phyloP scores from a whole-genome alignment of 2,329 filamentous ascomycete species.

The Cercospora sesami region DNA sequence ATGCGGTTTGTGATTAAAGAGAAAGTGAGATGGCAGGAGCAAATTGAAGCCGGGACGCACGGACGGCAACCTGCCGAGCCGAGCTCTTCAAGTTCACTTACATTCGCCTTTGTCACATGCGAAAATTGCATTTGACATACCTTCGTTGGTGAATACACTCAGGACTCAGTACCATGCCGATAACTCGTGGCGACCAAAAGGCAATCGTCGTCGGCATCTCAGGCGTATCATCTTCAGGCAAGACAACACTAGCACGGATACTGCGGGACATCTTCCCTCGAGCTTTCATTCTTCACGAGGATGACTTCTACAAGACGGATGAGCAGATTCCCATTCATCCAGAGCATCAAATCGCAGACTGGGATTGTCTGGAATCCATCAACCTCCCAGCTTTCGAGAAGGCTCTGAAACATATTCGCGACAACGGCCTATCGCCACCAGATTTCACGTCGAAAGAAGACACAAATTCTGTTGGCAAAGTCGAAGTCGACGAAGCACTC shows the following conservation, averaged over 20 bases:
- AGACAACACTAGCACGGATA: slow-evolving; percentile 86
- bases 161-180: neutral
- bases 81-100: slow-evolving; percentile 9
- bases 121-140: neutral
- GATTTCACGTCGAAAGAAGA: slow-evolving; percentile 59
- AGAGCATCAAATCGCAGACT: slow-evolving; percentile 67
- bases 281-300: slow-evolving; percentile 84
- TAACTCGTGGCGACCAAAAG: slow-evolving; percentile 26
- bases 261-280: slow-evolving; percentile 74
- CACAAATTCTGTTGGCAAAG: slow-evolving; percentile 51
- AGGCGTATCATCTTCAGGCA: slow-evolving; percentile 88
- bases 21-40: slow-evolving; percentile 12
- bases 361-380: slow-evolving; percentile 84
- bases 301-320: slow-evolving; percentile 92
- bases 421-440: slow-evolving; percentile 62
- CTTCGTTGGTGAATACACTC: neutral
- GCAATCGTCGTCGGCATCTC: slow-evolving; percentile 75
- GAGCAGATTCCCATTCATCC: slow-evolving; percentile 57
- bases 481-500: slow-evolving; percentile 42
- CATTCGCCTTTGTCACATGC: neutral
- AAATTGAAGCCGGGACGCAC: slow-evolving; percentile 9
- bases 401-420: slow-evolving; percentile 69
- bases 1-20: slow-evolving; percentile 5
- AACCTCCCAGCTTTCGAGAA: slow-evolving; percentile 67
- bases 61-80: neutral